These are phyloP conservation scores for Neonothopanus nambi DNA, from an alignment of 1,284 basidiomycete species.

Conservation along the genomic window DNA sequence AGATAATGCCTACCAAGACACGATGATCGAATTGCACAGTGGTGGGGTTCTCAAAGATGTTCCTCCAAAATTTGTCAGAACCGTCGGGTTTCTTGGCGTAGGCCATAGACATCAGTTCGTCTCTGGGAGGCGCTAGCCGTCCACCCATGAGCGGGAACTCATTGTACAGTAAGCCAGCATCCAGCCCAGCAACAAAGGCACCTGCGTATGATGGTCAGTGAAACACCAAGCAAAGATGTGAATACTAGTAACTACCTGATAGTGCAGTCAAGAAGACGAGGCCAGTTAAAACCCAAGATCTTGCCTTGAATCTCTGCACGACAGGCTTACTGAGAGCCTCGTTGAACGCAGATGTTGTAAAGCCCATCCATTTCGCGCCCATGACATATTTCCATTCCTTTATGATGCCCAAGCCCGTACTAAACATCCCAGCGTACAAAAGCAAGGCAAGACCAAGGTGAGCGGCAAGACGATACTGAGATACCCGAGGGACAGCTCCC, in stretches of 20 bases:
- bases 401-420: conserved; percentile 76
- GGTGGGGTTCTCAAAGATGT: conserved; percentile 95
- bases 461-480: conserved; percentile 94
- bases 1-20: conserved; percentile 59
- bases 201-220: conserved; percentile 50
- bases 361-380: conserved; percentile 47
- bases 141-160: conserved; percentile 99
- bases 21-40: conserved; percentile 98
- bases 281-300: conserved; percentile 64
- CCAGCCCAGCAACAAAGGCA: conserved; percentile 96
- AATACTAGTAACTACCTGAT: conserved; percentile 56
- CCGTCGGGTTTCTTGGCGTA: conserved; percentile 72
- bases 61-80: conserved; percentile 87
- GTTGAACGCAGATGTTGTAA: conserved; percentile 27
- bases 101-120: conserved; percentile 81
- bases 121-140: conserved; percentile 75
- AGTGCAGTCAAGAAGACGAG: conserved; percentile 90
- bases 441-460: conserved; percentile 91
- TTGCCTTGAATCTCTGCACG: conserved; percentile 59
- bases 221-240: conserved; percentile 1
- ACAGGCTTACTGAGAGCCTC: conserved; percentile 55
- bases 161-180: conserved; percentile 96
- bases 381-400: conserved; percentile 81
- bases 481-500: conserved; percentile 89
- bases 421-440: conserved; percentile 91